Conservation (phyloP, 2,329 filamentous ascomycete genomes). For the Aspergillus brasiliensis region DNA sequence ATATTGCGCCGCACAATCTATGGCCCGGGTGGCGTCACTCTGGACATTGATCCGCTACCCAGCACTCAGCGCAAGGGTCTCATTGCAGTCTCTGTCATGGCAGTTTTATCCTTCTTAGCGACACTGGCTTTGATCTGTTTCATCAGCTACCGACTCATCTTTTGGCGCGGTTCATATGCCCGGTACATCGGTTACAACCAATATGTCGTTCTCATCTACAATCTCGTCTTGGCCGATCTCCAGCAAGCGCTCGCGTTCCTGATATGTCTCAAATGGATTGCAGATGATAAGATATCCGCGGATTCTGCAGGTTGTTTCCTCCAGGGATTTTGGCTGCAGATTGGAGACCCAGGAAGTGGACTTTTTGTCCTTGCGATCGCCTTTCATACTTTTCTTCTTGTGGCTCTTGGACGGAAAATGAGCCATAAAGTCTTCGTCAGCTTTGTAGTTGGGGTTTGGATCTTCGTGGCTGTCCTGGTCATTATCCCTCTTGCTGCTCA, state of each 20-base stretch:
- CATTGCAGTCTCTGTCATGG: constrained; percentile 50
- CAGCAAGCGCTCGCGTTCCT: constrained; percentile 55
- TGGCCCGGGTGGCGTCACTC: constrained; percentile 9
- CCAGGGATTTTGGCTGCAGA: constrained; percentile 55
- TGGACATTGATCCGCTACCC: constrained; percentile 40
- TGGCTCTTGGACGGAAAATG: constrained; percentile 52
- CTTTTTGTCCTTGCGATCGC: constrained; percentile 58
- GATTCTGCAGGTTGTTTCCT: constrained; percentile 51
- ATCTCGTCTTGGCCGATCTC: constrained; percentile 56
- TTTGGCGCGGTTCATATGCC: constrained; percentile 52
- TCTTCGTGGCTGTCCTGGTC: constrained; percentile 49
- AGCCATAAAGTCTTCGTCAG: constrained; percentile 48
- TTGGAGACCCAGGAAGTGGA: constrained; percentile 56
- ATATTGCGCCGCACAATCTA: constrained; percentile 27
- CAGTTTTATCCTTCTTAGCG: constrained; percentile 51
- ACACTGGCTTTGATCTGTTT: constrained; percentile 48
- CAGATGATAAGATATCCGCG: constrained; percentile 46
- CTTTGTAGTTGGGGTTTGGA: constrained; percentile 50
- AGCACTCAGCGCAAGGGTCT: constrained; percentile 43
- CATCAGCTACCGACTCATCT: constrained; percentile 55
- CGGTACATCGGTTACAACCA: constrained; percentile 58
- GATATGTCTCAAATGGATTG: constrained; percentile 52
- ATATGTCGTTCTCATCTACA: constrained; percentile 58
- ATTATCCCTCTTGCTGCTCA: constrained; percentile 49
- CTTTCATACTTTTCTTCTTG: constrained; percentile 55